Evolutionary conservation across 2,329 filamentous ascomycete species (phyloP), one percentile per base, ranked within the genome.

Genomic region (Geosmithia morbida): DNA sequence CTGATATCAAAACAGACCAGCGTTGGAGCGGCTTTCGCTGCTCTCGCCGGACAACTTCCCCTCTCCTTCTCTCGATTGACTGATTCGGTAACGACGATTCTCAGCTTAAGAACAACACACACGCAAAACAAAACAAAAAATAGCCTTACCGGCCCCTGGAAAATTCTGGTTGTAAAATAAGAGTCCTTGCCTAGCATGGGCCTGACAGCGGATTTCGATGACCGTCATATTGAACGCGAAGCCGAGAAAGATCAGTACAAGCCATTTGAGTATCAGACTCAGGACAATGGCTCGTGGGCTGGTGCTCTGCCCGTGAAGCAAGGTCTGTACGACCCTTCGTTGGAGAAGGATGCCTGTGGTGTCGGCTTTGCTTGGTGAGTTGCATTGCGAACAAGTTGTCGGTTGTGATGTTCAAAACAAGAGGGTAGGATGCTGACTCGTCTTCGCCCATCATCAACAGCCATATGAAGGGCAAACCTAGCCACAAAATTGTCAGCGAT

Each of bases 331-430:
- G 89, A 97, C 70, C 92, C 92, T 53, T 81, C 83, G 65, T 80
- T 94, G 54, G 92, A 97, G 71, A 97, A 97, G 68, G 92, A 98
- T 89, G 89, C 92, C 56, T 98, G 92, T 63, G 92, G 92, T 85
- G 92, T 98, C 61, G 92, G 92, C 65, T 98, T 98, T 69, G 87
- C 90, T 68, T 94, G 90, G 87, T 94, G 74, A 72, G 81, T 59
- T 42, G 11, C 7, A 29, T 17, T 30, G 37, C 45, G 22, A 20
- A 39, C 46, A 33, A 55, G 50, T 5, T 3, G 14, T 51, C 11
- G 8, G 20, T 29, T 20, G 19, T 29, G 8, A 37, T 26, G 13
- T 20, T 7, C 26, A 37, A 46, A n/a, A 3, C 19, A 37, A 30
- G 11, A 30, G 29, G 29, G 11, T 11, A 30, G 29, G 33, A 37